Base-by-base conservation (phyloP, 2,329 filamentous ascomycete genomes). In the Aurifilum marmelostoma region DNA sequence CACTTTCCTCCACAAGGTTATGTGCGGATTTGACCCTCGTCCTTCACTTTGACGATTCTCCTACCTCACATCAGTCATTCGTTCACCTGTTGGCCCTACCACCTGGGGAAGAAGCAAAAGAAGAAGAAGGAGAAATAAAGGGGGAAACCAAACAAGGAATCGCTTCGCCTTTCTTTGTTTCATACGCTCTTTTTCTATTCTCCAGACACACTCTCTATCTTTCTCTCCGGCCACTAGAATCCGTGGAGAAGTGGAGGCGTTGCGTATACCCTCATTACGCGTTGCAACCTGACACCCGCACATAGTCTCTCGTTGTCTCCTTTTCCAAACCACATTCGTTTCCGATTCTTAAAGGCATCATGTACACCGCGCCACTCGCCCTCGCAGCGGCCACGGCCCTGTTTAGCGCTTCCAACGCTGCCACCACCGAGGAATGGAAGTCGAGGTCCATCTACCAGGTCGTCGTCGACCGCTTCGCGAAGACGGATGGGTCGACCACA, bases 361-460 rank as follows among this genome's bases (percentile, higher is more conserved):
- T 71, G 69, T 61, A 65, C 64, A 39, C 67, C 63, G 64, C 65
- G 41, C 65, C 67, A 54, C 67, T 71, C 69, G 72, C 72, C 63
- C 64, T 70, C 34, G 75, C 73, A 62, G 68, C 74, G 24, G 72
- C 69, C 59, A 52, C 76, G 71, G 72, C 73, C 69, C 72, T 76
- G 32, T 65, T 75, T 34, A 72, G 73, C 71, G 66, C 74, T 39
- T 61, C 67, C 52, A 67, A 89, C 72, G 89, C 86, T 34, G 89
- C 83, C 62, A 68, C 73, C 56, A 61, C 71, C 54, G 73, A 74
- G 1, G 73, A 75, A 54, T 88, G 85, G 86, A 85, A 84, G 74
- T 79, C 80, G 34, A 83, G 83, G 67, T 86, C 83, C 59, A 87
- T 88, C 67, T 89, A 89, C 75, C 87, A 88, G 77, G 82, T 84